Evolutionary conservation across 1,139 yeast genomes (phyloP).

Genomic region (Geotrichum carabidarum): DNA sequence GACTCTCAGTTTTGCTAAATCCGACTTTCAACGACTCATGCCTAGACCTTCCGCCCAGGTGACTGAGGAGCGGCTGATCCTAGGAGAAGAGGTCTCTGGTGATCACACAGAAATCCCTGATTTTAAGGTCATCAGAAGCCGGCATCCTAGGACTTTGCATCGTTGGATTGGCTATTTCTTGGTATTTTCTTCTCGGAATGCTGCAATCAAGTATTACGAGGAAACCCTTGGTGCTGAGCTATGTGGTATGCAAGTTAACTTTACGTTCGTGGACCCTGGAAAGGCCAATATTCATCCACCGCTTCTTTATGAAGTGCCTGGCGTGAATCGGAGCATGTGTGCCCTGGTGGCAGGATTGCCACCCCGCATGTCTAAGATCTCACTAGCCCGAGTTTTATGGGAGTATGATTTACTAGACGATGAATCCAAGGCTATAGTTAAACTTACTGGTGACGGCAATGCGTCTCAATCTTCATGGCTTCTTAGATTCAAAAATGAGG

Average conservation of each 20-base stretch:
- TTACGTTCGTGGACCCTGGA: slow-evolving; percentile 42
- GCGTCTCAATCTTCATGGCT: slow-evolving; percentile 41
- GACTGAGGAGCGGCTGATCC: background rate
- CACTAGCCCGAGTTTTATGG: slow-evolving; percentile 40
- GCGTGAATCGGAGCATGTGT: slow-evolving; percentile 31
- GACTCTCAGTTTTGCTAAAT: slow-evolving; percentile 30
- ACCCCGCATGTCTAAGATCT: slow-evolving; percentile 29
- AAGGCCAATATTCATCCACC: slow-evolving; percentile 29
- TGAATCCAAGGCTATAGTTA: slow-evolving; percentile 33
- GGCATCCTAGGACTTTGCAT: slow-evolving; percentile 45
- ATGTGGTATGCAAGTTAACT: slow-evolving; percentile 48
- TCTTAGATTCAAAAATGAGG: slow-evolving; percentile 46
- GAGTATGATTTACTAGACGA: slow-evolving; percentile 41
- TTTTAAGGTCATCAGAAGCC: slow-evolving; percentile 41
- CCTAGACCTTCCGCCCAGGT: background rate
- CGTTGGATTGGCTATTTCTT: slow-evolving; percentile 51
- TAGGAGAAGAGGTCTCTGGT: slow-evolving; percentile 10
- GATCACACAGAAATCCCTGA: slow-evolving; percentile 4
- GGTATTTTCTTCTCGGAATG: slow-evolving; percentile 44
- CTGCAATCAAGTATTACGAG: slow-evolving; percentile 49
- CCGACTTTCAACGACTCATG: slow-evolving; percentile 34
- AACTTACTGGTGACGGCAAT: slow-evolving; percentile 31
- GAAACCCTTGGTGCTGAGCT: slow-evolving; percentile 48
- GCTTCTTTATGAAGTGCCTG: slow-evolving; percentile 31
- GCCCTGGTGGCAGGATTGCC: slow-evolving; percentile 43